Conservation (phyloP, 805 yeast species). For the Candida namnaoensis region DNA sequence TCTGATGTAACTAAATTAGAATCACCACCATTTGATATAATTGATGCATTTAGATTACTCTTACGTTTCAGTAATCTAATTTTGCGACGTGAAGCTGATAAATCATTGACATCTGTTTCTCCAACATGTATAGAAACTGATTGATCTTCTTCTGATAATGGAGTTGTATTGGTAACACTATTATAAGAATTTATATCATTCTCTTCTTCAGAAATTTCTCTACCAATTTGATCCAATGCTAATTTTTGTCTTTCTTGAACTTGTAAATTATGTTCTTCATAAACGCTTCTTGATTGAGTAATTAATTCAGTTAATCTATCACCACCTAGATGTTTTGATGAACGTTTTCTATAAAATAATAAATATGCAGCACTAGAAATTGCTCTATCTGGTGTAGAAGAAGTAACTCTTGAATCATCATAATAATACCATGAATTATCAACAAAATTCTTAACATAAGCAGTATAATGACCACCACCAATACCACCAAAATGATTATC, state of each 20-base stretch:
- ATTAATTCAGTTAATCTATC: slow-evolving; percentile 31
- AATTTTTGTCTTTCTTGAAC: slow-evolving; percentile 15
- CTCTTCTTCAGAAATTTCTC: slow-evolving; percentile 10
- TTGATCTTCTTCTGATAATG: slow-evolving; percentile 10
- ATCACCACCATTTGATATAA: not conserved
- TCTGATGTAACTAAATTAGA: slow-evolving; percentile 2
- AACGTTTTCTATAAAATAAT: slow-evolving; percentile 64
- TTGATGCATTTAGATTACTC: not conserved
- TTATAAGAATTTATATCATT: no score
- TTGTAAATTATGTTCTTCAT: slow-evolving; percentile 15
- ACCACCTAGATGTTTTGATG: slow-evolving; percentile 37
- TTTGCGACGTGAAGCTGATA: slow-evolving; percentile 14
- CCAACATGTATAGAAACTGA: slow-evolving; percentile 12
- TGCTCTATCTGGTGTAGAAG: slow-evolving; percentile 49
- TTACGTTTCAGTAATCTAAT: slow-evolving; percentile 15
- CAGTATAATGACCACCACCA: slow-evolving; percentile 97
- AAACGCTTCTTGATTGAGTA: slow-evolving; percentile 27
- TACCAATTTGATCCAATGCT: slow-evolving; percentile 15
- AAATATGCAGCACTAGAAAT: slow-evolving; percentile 79
- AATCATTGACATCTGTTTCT: slow-evolving; percentile 14
- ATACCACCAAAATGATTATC: slow-evolving; percentile 95
- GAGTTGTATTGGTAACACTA: slow-evolving; percentile 10
- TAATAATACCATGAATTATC: slow-evolving; percentile 83
- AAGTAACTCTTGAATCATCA: slow-evolving; percentile 74
- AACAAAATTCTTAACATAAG: slow-evolving; percentile 71